phyloP scores from a whole-genome alignment of 2,329 filamentous ascomycete species.

The Botrytis tulipae region DNA sequence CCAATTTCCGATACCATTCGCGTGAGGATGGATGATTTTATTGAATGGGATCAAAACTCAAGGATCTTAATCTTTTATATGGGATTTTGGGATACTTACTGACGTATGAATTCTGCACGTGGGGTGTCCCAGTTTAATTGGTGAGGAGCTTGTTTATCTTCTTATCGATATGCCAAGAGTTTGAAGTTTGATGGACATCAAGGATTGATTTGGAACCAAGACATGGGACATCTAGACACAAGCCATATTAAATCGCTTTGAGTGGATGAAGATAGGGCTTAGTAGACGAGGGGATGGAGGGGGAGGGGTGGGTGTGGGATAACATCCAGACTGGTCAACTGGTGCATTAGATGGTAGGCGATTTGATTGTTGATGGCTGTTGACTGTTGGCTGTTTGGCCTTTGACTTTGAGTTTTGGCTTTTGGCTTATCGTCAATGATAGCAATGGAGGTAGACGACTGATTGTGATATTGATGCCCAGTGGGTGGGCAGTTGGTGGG shows the following conservation, averaged over 20 bases:
- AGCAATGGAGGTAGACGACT: background rate
- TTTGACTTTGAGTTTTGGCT: background rate
- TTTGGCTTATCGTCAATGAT: background rate
- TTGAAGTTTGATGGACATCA: background rate
- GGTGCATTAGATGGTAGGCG: background rate
- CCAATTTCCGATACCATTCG: constrained; percentile 4
- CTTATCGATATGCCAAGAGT: constrained; percentile 19
- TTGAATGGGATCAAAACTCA: background rate
- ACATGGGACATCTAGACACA: background rate
- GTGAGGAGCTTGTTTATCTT: constrained; percentile 12
- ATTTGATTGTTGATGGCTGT: background rate
- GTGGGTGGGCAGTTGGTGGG: background rate
- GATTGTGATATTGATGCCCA: background rate
- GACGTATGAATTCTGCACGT: constrained; percentile 18
- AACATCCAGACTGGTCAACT: background rate
- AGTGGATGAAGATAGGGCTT: constrained; percentile 14
- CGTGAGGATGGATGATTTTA: background rate
- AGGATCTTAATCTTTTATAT: constrained; percentile 13
- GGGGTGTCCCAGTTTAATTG: constrained; percentile 2
- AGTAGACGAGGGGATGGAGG: constrained; percentile 8
- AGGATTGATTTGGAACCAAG: background rate
- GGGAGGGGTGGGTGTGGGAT: background rate
- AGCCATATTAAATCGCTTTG: background rate
- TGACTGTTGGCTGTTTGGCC: background rate
- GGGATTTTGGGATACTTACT: background rate